Evolutionary conservation across 2,329 filamentous ascomycete species (phyloP), one percentile per base, ranked within the genome.

Genomic region (Diaporthe vexans): DNA sequence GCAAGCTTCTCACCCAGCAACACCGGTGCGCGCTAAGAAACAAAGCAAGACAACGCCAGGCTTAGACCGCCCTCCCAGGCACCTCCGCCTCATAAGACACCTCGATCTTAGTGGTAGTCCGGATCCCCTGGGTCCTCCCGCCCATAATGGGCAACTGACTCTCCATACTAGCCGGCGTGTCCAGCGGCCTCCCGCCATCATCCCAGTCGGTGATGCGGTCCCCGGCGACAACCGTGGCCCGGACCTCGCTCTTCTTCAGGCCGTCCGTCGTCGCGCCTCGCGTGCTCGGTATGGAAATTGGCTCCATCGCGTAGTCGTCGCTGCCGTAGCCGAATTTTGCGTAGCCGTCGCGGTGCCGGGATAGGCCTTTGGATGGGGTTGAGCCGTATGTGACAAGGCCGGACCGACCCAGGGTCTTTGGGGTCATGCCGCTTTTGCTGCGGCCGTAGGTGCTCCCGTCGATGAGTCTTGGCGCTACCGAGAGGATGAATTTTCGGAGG

Each of bases 401-500:
- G 7, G 67, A 58, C 0, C 51, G 54, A 17, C 52, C 37, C 17
- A 26, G 26, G 1, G 51, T 48, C 40, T 46, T 26, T 13, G 40
- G 21, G 2, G 24, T 48, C 37, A 5, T 63, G 46, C 56, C 35
- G 37, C 48, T 21, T 54, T 68, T 68, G 56, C 65, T 58, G 43
- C 40, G 46, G 0, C 54, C 46, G 21, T 61, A 73, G 11, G 54
- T 70, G 24, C 46, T 71, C 9, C 76, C 77, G 35, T 80, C 79
- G 24, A 84, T 78, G 33, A 83, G 69, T 7, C 76, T 79, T 2
- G 83, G 83, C 0, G 83, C 80, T 15, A 85, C 78, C 70, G 84
- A 82, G 3, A 79, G 79, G 74, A 85, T 79, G 79, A 85, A 86
- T 24, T 83, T 83, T 35, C 82, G 81, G 0, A 86, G 75, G 0